Percentiles rank a stretch among this genome's conserved stretches.
Conservation (phyloP, 2,329 filamentous ascomycete genomes). For the Neurospora sp. region DNA sequence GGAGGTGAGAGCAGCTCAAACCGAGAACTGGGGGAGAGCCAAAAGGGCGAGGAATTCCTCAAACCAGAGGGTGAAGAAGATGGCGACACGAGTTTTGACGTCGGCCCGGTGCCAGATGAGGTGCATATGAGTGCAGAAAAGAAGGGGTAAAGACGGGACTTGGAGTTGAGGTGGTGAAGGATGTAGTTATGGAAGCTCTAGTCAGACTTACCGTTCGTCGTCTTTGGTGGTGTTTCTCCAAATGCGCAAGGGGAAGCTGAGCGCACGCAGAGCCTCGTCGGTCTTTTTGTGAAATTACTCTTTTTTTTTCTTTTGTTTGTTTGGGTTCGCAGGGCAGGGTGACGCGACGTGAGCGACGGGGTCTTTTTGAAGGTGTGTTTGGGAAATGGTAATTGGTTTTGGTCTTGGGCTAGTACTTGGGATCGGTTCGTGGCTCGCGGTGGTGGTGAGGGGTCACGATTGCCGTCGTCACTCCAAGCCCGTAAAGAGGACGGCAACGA, state of each 20-base stretch:
- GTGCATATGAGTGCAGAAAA: neutral
- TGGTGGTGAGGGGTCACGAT: conserved; percentile 13
- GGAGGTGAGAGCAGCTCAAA: conserved; percentile 1
- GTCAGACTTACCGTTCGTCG: neutral
- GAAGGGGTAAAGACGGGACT: neutral
- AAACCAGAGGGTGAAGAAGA: neutral
- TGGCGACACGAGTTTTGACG: neutral
- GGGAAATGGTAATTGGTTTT: neutral
- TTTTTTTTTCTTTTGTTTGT: neutral
- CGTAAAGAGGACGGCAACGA: neutral
- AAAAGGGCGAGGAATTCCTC: neutral
- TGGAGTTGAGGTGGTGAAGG: neutral
- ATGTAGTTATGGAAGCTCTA: neutral
- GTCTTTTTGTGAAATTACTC: neutral
- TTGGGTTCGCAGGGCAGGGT: conserved; percentile 1
- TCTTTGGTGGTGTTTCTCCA: neutral
- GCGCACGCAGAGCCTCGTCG: neutral
- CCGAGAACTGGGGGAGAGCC: neutral
- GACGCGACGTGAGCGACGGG: conserved; percentile 4
- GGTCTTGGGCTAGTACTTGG: neutral
- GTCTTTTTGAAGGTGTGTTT: conserved; percentile 1
- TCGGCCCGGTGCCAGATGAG: neutral
- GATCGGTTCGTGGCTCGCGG: conserved; percentile 3
- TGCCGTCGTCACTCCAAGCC: conserved; percentile 3
- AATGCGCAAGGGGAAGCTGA: neutral